Conservation (phyloP, 108 stramenopile species). For the Nitzschia sp. region DNA sequence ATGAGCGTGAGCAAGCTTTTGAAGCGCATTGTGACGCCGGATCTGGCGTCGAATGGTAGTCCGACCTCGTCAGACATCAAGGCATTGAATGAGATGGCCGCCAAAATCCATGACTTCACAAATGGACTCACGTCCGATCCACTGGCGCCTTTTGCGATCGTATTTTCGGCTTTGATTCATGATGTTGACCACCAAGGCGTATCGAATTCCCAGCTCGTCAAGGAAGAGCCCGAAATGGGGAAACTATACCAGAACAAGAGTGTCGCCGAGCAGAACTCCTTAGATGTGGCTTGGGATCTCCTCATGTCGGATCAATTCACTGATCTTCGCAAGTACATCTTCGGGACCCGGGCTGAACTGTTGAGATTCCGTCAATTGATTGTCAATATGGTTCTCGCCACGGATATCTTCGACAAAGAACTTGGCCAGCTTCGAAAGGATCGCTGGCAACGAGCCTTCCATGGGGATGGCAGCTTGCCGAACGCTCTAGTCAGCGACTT, state of each 20-base stretch:
- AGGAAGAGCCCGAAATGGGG: conserved; percentile 2
- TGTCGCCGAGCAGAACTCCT: conserved; percentile 13
- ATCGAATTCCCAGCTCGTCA: background rate
- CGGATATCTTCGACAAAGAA: conserved; percentile 42
- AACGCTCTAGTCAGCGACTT: conserved; percentile 10
- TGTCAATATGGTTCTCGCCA: conserved; percentile 40
- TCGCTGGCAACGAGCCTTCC: conserved; percentile 42
- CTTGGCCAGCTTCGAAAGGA: conserved; percentile 22
- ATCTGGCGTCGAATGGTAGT: background rate
- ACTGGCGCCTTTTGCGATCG: conserved; percentile 18
- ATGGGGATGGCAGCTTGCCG: conserved; percentile 21
- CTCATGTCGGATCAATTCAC: conserved; percentile 26
- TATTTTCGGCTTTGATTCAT: conserved; percentile 24
- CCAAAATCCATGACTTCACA: conserved; percentile 5
- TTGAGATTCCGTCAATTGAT: conserved; percentile 35
- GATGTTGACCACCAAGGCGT: conserved; percentile 26
- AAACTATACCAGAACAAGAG: conserved; percentile 3
- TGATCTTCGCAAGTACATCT: conserved; percentile 27
- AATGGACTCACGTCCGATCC: conserved; percentile 23
- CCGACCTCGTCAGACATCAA: too few species aligned
- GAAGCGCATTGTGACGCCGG: conserved; percentile 4
- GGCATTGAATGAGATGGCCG: background rate
- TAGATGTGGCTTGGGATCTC: conserved; percentile 21
- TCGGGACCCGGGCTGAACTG: conserved; percentile 16
- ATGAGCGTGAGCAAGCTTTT: conserved; percentile 17